Evolutionary conservation across 75 land plant species (phyloP), one percentile per base, ranked within the genome.

Genomic region (Cryptomeria japonica): DNA sequence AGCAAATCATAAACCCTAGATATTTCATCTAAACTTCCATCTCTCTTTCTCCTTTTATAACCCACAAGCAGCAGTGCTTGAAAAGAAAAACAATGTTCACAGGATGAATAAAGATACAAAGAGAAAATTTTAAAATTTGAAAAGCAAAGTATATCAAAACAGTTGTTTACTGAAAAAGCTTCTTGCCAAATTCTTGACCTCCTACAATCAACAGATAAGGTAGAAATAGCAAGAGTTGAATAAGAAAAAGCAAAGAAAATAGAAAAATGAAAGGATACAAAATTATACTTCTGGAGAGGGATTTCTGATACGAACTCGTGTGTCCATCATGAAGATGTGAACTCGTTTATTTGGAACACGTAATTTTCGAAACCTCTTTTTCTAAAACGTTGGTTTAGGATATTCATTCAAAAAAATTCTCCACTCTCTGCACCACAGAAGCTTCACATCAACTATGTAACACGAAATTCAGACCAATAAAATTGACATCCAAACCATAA

Each of bases 251-350:
- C 14, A 22, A 31, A 47, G 49, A 15, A 46, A 87, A 53, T 16
- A 84, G 6, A 1, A 77, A 87, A 42, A 80, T 34, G 53, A 55
- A 31, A 31, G 36, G 41, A 84, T 31, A 22, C 49, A 84, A 16
- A 42, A 42, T 28, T 34, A 64, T 37, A 25, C 5, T 28, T 68
- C 42, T 31, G 2, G 25, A 84, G 39, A 44, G 37, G 58, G 14
- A 77, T 18, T 76, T 49, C 53, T 80, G 34, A 80, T 56, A 90
- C 90, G 36, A 89, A 96, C 96, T 93, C 92, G 90, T 32, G 86
- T 88, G 92, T 95, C 96, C 37, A 93, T 89, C 93, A 95, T 79
- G 70, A 97, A 96, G 16, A 97, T 95, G 41, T 96, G 94, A 42
- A 94, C 88, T 39, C 96, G 92, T 87, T 94, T 97, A 82, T 90